These are phyloP conservation scores for Solanum medicagineum DNA, from an alignment of 257 asterid genomes.

Conservation along the genomic window DNA sequence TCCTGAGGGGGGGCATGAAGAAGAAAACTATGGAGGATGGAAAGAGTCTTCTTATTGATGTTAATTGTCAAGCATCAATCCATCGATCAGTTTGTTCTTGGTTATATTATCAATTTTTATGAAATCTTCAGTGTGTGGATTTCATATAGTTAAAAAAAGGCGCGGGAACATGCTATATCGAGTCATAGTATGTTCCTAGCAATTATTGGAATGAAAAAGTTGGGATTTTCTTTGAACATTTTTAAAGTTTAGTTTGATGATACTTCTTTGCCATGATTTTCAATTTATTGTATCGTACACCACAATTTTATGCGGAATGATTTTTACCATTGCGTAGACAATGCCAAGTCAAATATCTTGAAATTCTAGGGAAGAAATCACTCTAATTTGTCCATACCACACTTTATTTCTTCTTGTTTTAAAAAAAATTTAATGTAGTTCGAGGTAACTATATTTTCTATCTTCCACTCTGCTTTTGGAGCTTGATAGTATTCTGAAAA, in stretches of 20 bases:
- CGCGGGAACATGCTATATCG: not conserved
- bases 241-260: not conserved
- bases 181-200: not conserved
- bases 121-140: no score
- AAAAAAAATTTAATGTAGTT: not conserved
- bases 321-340: not conserved
- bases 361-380: not conserved
- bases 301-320: not conserved
- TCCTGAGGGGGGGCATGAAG: conserved; percentile 7
- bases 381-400: not conserved
- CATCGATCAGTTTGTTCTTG: not conserved
- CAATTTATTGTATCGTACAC: not conserved
- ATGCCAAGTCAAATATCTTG: not conserved
- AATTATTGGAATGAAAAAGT: not conserved
- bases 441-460: not conserved
- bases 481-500: no score
- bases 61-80: not conserved
- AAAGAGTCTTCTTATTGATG: conserved; percentile 29
- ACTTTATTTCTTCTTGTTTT: not conserved
- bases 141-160: not conserved
- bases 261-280: not conserved
- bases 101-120: not conserved
- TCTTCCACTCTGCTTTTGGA: not conserved
- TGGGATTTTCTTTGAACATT: not conserved
- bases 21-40: conserved; percentile 40